Evolutionary conservation across 1,139 yeast genomes (phyloP).

Genomic region (Nematodospora anomalae): DNA sequence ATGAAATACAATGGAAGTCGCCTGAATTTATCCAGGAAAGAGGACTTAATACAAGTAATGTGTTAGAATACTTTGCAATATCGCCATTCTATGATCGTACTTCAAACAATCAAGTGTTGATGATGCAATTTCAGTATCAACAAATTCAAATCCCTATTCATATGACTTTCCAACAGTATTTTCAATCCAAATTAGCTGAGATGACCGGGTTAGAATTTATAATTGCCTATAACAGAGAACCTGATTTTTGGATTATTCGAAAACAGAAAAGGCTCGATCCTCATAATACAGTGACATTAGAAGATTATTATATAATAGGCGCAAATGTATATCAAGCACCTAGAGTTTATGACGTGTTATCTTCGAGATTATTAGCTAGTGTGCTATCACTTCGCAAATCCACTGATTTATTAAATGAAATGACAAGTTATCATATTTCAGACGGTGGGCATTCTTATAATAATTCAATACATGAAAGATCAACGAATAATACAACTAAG

Average conservation of each 20-base stretch:
- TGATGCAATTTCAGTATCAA: constrained; percentile 93
- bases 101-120: constrained; percentile 88
- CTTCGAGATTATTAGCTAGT: constrained; percentile 39
- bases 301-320: constrained; percentile 83
- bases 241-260: constrained; percentile 88
- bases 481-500: constrained; percentile 7
- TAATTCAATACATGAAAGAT: constrained; percentile 14
- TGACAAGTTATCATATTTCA: constrained; percentile 36
- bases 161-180: constrained; percentile 38
- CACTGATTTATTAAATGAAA: constrained; percentile 33
- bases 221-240: constrained; percentile 73
- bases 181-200: constrained; percentile 61
- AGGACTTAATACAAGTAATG: constrained; percentile 85
- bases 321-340: constrained; percentile 95
- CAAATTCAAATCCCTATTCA: constrained; percentile 52
- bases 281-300: constrained; percentile 48
- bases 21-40: constrained; percentile 95
- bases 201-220: constrained; percentile 88
- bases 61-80: constrained; percentile 86
- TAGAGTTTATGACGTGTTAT: constrained; percentile 38
- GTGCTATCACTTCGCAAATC: constrained; percentile 39
- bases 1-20: constrained; percentile 94
- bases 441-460: constrained; percentile 40
- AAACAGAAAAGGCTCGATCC: constrained; percentile 67
- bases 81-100: constrained; percentile 95